Evolutionary conservation across 23 red algal genomes (phyloP).

Genomic region (Gracilaria vermiculophylla): DNA sequence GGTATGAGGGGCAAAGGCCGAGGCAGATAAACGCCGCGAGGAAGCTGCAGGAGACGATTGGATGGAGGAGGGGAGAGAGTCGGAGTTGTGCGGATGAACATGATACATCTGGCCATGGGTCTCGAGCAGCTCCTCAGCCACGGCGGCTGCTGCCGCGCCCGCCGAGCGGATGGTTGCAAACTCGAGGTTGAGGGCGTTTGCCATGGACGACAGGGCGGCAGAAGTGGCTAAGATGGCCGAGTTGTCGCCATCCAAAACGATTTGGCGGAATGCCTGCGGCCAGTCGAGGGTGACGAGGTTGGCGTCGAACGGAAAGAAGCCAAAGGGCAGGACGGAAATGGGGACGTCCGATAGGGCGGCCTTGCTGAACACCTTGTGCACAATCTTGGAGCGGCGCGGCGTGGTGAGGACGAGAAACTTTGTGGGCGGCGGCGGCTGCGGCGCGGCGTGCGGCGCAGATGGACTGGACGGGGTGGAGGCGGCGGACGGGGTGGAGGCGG

Average conservation of each 20-base stretch:
- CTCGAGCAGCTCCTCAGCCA: slow-evolving; percentile 51
- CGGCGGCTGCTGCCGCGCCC: slow-evolving; percentile 54
- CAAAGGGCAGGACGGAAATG: slow-evolving; percentile 49
- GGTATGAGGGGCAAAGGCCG: slow-evolving; percentile 16
- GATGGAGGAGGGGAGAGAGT: background rate
- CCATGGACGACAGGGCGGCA: slow-evolving; percentile 51
- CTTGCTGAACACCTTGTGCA: slow-evolving; percentile 27
- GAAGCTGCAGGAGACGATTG: slow-evolving; percentile 31
- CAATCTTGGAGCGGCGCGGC: slow-evolving; percentile 51
- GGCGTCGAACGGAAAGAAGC: slow-evolving; percentile 76
- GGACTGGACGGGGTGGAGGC: background rate
- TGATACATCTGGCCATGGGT: slow-evolving; percentile 40
- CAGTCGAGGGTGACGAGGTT: slow-evolving; percentile 70
- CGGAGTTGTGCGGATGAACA: background rate
- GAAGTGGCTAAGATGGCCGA: slow-evolving; percentile 55
- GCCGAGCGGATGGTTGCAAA: slow-evolving; percentile 59
- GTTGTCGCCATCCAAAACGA: slow-evolving; percentile 68
- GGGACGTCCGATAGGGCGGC: slow-evolving; percentile 16
- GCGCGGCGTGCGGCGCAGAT: background rate
- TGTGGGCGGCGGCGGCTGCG: background rate
- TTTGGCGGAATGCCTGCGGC: slow-evolving; percentile 62
- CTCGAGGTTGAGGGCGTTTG: slow-evolving; percentile 4
- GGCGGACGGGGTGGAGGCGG: background rate
- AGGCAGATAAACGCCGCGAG: background rate
- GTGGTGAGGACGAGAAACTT: slow-evolving; percentile 59